A percentile compares a stretch with the other conserved stretches of the same genome.
Conservation (phyloP, 108 stramenopile genomes). For the Phaeodactylum tricornutum region DNA sequence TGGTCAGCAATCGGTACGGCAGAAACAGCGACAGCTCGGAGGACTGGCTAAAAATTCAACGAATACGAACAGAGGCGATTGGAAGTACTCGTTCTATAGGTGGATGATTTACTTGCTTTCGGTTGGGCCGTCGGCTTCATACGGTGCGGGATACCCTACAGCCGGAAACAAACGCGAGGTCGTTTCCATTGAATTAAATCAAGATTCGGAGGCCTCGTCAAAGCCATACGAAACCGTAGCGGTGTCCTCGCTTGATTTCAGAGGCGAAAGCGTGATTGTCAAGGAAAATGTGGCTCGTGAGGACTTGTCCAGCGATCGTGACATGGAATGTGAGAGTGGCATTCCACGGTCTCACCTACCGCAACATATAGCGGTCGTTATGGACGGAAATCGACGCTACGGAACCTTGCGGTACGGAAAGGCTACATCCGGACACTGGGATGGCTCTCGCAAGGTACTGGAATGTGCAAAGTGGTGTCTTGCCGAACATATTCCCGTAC, state of each 20-base stretch:
- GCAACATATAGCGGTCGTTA: conserved; percentile 85
- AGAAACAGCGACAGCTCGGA: neutral
- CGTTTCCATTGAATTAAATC: neutral
- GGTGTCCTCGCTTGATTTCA: neutral
- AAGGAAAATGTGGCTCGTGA: neutral
- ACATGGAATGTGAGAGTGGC: conserved; percentile 33
- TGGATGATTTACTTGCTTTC: no score
- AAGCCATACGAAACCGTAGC: neutral
- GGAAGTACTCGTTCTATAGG: no score
- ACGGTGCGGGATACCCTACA: no score
- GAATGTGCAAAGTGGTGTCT: conserved; percentile 94
- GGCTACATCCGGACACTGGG: conserved; percentile 81
- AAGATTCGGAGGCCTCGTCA: neutral
- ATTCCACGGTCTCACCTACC: conserved; percentile 38
- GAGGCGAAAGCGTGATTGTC: neutral
- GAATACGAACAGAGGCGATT: neutral
- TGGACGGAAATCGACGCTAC: conserved; percentile 99
- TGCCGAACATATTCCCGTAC: conserved; percentile 50
- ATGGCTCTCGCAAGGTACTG: conserved; percentile 81
- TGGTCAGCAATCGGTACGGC: conserved; percentile 7
- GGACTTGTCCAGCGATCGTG: neutral
- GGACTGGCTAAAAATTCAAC: neutral
- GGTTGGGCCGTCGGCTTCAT: no score
- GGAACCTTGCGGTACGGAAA: conserved; percentile 61
- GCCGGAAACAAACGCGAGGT: neutral